A percentile compares a stretch with the other conserved stretches of the same genome.
These are phyloP conservation scores for Arthrobotrys musiformis DNA, from an alignment of 2,329 filamentous ascomycete species.

Conservation along the genomic window DNA sequence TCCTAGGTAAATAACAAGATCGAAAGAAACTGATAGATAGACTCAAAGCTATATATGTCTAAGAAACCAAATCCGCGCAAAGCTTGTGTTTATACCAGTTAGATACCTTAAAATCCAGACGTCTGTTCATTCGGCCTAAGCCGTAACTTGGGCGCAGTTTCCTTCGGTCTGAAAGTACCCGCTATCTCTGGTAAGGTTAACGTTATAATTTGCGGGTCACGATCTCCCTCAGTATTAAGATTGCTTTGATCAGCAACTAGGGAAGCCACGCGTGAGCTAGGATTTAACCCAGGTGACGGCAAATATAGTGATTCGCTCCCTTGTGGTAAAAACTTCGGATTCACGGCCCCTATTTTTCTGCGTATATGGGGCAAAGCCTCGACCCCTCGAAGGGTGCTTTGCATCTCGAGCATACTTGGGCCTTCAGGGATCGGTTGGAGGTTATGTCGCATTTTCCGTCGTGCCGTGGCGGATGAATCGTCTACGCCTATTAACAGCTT, in stretches of 20 bases:
- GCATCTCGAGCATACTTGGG: constrained; percentile 9
- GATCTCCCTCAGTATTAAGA: not conserved
- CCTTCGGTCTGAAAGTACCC: not conserved
- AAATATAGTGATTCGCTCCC: not conserved
- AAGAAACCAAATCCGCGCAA: too few relatives aligned
- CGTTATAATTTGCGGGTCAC: not conserved
- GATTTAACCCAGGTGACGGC: not conserved
- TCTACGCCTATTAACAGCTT: not conserved
- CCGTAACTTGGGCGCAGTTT: not conserved
- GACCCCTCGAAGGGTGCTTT: constrained; percentile 3
- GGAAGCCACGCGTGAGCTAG: not conserved
- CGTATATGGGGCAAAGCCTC: constrained; percentile 6
- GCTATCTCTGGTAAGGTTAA: constrained; percentile 7
- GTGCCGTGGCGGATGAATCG: constrained; percentile 1
- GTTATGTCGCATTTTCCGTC: constrained; percentile 22
- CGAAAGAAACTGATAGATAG: too few relatives aligned
- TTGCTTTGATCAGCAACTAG: not conserved
- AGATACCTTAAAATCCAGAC: not conserved
- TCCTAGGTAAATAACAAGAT: too few relatives aligned
- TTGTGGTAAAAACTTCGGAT: not conserved
- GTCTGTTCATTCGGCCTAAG: not conserved
- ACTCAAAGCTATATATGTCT: too few relatives aligned
- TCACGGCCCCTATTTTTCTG: not conserved
- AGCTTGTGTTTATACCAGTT: too few relatives aligned
- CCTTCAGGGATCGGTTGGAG: constrained; percentile 19